Conservation (phyloP, 495 filamentous ascomycete genomes). For the Platismatia glauca region DNA sequence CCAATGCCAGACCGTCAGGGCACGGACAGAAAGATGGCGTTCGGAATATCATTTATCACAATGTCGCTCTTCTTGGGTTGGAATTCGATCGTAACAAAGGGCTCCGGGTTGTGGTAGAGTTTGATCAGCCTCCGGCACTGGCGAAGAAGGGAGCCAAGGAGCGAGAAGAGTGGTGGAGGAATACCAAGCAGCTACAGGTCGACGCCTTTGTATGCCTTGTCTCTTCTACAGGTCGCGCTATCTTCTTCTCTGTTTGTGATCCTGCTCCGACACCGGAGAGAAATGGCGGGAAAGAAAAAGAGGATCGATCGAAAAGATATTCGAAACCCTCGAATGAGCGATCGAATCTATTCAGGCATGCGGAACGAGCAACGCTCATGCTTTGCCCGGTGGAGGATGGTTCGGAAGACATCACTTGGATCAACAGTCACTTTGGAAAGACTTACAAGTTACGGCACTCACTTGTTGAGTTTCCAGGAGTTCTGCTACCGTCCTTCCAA, state of each 20-base stretch:
- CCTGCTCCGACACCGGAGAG: constrained; percentile 9
- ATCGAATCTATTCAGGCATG: constrained; percentile 26
- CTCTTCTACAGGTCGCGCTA: constrained; percentile 33
- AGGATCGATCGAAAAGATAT: constrained; percentile 18
- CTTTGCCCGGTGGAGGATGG: constrained; percentile 25
- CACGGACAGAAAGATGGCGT: constrained; percentile 25
- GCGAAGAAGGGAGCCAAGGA: constrained; percentile 21
- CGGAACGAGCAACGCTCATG: constrained; percentile 24
- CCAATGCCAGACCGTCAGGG: constrained; percentile 1
- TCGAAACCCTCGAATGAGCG: constrained; percentile 17
- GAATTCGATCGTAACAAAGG: constrained; percentile 37
- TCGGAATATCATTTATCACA: constrained; percentile 28
- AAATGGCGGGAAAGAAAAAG: constrained; percentile 11
- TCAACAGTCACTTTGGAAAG: constrained; percentile 23
- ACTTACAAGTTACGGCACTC: constrained; percentile 22
- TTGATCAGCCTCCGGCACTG: constrained; percentile 44
- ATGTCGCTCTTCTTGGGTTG: constrained; percentile 19
- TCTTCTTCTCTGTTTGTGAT: constrained; percentile 48
- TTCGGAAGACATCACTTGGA: constrained; percentile 26
- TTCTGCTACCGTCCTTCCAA: constrained; percentile 59
- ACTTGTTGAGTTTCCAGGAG: constrained; percentile 62
- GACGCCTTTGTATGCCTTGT: constrained; percentile 54
- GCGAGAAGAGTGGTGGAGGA: constrained; percentile 52
- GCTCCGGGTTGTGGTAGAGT: constrained; percentile 45
- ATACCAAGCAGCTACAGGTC: constrained; percentile 45